Base-by-base conservation (phyloP, 2,329 filamentous ascomycete genomes). In the Cercospora sp. region DNA sequence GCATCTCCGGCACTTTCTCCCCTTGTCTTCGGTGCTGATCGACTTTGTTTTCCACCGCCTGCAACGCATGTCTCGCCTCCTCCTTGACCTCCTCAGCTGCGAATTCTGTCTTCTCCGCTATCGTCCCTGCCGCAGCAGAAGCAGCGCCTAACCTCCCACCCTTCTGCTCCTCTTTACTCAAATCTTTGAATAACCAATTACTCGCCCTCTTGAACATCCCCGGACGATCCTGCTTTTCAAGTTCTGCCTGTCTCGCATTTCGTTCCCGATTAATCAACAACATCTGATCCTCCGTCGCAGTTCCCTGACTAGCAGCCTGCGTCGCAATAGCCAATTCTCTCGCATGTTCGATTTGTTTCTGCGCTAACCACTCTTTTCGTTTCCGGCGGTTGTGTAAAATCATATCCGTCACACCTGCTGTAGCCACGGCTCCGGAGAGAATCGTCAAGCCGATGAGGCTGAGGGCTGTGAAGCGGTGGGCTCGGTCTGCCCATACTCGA, bases 351-450 rank as follows among this genome's bases (percentile, higher is more conserved):
- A 79, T 79, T 72, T 85, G 80, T 74, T 88, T 80, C 69, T 84
- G 79, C 55, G 80, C 84, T 70, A 88, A 83, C 82, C 85, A 91
- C 70, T 90, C 86, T 42, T 83, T 83, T 66, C 86, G 83, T 81
- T 90, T 88, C 67, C 86, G 83, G 65, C 89, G 85, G 78, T 91
- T 91, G 80, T 90, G 88, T 68, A 89, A 79, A 67, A 90, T 83
- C 82, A 91, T 86, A 74, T 90, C 89, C 68, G 86, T 84, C 71
- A 89, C 83, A 9, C 89, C 88, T 77, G 90, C 89, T 45, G 87
- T 83, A 42, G 87, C 88, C 55, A 90, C 84, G 51, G 85, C 84
- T 72, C 83, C 86, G 62, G 85, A 83, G 69, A 90, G 80, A 67
- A 88, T 88, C 86, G 76, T 88, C 70, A 87, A 83, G 60, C 85